Conservation (phyloP, 116 monocot genomes). For the Cymodocea nodosa region DNA sequence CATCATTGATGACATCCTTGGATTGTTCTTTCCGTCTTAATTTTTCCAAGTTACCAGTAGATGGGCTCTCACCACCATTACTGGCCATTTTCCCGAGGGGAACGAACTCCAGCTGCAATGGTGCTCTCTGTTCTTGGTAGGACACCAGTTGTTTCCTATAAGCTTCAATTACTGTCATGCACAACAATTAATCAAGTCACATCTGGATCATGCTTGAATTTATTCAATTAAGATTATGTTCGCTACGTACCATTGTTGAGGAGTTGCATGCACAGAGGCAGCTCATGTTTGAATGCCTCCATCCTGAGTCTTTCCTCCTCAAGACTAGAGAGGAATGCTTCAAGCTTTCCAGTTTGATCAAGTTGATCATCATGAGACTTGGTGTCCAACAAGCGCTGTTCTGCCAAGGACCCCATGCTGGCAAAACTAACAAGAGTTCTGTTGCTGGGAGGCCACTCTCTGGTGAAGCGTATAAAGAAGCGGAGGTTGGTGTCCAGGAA, state of each 20-base stretch:
- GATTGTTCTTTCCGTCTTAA: conserved; percentile 69
- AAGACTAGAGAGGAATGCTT: conserved; percentile 54
- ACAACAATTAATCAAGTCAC: too few species aligned
- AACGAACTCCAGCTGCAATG: conserved; percentile 72
- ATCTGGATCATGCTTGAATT: too few species aligned
- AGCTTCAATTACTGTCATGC: conserved; percentile 47
- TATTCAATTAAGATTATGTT: too few species aligned
- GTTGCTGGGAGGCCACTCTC: not conserved
- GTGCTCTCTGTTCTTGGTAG: conserved; percentile 21
- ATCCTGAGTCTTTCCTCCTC: conserved; percentile 86
- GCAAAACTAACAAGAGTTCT: not conserved
- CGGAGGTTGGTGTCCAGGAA: not conserved
- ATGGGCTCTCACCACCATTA: not conserved
- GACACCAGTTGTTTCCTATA: conserved; percentile 51
- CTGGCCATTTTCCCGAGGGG: conserved; percentile 28
- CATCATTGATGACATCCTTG: conserved; percentile 17
- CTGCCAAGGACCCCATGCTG: conserved; percentile 48
- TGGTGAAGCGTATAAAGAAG: not conserved
- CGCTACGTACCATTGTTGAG: conserved; percentile 36
- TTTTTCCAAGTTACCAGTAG: conserved; percentile 10
- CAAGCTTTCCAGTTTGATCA: conserved; percentile 26
- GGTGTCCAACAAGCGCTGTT: conserved; percentile 59
- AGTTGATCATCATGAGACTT: conserved; percentile 17
- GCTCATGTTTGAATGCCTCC: conserved; percentile 80
- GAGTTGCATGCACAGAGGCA: conserved; percentile 87